A percentile compares a stretch with the other conserved stretches of the same genome.
Evolutionary conservation across 2,329 filamentous ascomycete species (phyloP).

Genomic region (Trichoderma pleuroti): DNA sequence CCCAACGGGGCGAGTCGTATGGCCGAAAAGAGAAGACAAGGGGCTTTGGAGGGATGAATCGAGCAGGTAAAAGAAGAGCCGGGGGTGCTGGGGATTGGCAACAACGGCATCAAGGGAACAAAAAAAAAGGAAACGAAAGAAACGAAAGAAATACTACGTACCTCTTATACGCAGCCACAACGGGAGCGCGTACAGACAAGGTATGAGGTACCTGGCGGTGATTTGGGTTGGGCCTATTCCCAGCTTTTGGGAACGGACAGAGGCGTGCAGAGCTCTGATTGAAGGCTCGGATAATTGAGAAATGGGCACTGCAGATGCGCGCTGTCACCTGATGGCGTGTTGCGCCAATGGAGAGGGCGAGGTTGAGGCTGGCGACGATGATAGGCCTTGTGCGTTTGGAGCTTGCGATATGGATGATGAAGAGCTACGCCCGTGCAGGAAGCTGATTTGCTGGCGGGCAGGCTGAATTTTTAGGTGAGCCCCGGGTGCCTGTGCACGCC

Average conservation of each 20-base stretch:
- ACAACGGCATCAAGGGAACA: conserved; percentile 13
- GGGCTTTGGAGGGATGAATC: not conserved
- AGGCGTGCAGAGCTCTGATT: conserved; percentile 25
- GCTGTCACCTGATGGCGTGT: conserved; percentile 50
- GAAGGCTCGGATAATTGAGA: conserved; percentile 28
- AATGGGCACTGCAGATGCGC: conserved; percentile 33
- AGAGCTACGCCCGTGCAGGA: conserved; percentile 35
- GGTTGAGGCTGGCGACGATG: conserved; percentile 43
- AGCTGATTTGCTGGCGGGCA: conserved; percentile 50
- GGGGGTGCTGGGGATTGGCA: not conserved
- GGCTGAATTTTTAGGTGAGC: conserved; percentile 26
- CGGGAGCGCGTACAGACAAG: not conserved
- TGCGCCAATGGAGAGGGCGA: conserved; percentile 46
- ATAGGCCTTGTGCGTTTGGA: conserved; percentile 49
- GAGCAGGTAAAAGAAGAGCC: not conserved
- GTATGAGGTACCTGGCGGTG: not conserved
- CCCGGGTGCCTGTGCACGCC: conserved; percentile 6
- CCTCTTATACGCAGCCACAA: conserved; percentile 17
- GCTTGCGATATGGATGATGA: conserved; percentile 31
- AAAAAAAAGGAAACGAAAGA: not conserved
- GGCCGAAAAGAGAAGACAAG: conserved; percentile 10
- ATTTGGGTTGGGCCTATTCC: conserved; percentile 8
- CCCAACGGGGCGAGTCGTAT: not conserved
- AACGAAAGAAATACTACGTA: conserved; percentile 12
- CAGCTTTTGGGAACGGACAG: conserved; percentile 20